These are phyloP conservation scores for Hamigera avellanea DNA, from an alignment of 495 filamentous ascomycete genomes.

Conservation along the genomic window DNA sequence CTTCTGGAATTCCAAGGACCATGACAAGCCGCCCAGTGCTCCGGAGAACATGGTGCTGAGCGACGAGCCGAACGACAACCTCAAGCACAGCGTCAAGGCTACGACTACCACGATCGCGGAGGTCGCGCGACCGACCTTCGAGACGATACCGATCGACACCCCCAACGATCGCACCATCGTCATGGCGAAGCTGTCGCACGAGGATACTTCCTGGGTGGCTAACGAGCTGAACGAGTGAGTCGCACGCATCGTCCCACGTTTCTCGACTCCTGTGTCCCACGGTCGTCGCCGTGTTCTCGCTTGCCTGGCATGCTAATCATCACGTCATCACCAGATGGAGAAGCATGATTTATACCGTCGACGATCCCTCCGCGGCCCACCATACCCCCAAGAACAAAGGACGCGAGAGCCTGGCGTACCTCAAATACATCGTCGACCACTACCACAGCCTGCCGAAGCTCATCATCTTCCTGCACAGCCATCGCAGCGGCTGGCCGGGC, in stretches of 20 bases:
- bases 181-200: constrained; percentile 25
- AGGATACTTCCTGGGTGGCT: constrained; percentile 31
- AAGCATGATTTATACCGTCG: constrained; percentile 34
- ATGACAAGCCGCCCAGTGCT: constrained; percentile 11
- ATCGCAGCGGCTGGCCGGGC: constrained; percentile 25
- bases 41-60: background rate
- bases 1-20: constrained; percentile 21
- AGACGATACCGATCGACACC: constrained; percentile 22
- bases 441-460: constrained; percentile 30
- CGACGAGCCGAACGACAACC: background rate
- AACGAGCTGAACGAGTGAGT: constrained; percentile 23
- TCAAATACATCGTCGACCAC: constrained; percentile 36
- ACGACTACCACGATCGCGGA: constrained; percentile 2
- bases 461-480: constrained; percentile 33
- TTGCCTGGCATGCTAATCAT: background rate
- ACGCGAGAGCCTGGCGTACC: constrained; percentile 35
- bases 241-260: no score
- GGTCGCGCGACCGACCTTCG: constrained; percentile 11
- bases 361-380: constrained; percentile 21
- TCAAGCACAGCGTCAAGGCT: background rate
- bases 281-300: no score
- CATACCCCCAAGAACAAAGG: constrained; percentile 37
- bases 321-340: constrained; percentile 22
- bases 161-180: constrained; percentile 32
- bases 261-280: no score